Base-by-base conservation (phyloP, 2,329 filamentous ascomycete species). In the Ophiostoma fasciatum region DNA sequence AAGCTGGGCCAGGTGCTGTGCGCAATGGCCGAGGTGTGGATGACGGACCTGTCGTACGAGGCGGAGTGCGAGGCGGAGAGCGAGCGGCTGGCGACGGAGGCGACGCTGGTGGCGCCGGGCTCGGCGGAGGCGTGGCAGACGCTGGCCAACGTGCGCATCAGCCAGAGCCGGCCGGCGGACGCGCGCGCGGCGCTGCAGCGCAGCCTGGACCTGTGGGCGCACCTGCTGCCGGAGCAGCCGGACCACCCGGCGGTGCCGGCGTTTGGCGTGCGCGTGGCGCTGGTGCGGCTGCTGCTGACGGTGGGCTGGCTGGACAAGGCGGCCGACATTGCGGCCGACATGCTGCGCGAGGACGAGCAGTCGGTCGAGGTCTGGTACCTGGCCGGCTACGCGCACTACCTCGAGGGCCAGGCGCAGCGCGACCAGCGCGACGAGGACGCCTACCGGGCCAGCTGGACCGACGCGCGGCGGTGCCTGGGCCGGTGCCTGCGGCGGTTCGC, bases 321-420 rank as follows among this genome's bases (percentile, higher is more conserved):
- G 1, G 71, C 93, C 39, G 73, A 81, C 38, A 85, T 96, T 4
- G 63, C 94, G 54, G 83, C 94, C 53, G 67, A 83, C 36, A 63
- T 98, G 36, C 74, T 93, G 27, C 65, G 71, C 25, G 90, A 98
- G 53, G 88, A 98, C 46, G 92, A 98, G 52, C 71, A 81, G 51
- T 94, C 88, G 54, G 82, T 98, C 15, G 90, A 98, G 59, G 81
- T 83, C 14, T 94, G 87, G 85, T 98, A 98, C 59, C 67, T 98
- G 5, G 90, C 90, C 29, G 92, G 90, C 4, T 96, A 88, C 82
- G 87, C 84, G 48, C 67, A 92, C 46, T 83, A 84, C 53, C 69
- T 94, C 40, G 63, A 81, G 43, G 82, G 80, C 10, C 71, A 82
- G 54, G 82, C 78, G 63, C 62, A 73, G 49, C 71, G 66, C 48